phyloP scores from a whole-genome alignment of 169 alveolate genomes.

The Plasmodium vinckei region DNA sequence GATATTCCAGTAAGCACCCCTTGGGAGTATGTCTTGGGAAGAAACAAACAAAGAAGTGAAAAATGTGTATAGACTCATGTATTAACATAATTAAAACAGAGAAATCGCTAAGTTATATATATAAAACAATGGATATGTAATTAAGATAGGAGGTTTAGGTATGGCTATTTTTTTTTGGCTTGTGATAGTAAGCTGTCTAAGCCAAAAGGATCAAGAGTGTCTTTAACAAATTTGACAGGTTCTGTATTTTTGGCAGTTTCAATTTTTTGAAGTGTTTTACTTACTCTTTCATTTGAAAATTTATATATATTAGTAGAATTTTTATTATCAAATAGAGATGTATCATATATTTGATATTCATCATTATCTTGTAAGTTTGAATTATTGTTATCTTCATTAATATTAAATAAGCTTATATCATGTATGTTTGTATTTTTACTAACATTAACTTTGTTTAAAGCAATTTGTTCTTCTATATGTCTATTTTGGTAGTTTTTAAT shows the following conservation, averaged over 20 bases:
- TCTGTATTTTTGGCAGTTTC: conserved; percentile 86
- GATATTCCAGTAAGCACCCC: too few relatives aligned
- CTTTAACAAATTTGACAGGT: conserved; percentile 91
- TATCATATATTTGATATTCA: conserved; percentile 62
- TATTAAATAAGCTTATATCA: conserved; percentile 53
- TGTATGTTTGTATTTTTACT: conserved; percentile 59
- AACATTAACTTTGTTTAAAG: conserved; percentile 43
- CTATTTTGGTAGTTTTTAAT: conserved; percentile 74
- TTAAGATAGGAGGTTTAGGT: background rate
- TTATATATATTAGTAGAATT: conserved; percentile 37
- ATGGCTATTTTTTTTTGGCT: conserved; percentile 83
- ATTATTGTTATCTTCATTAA: conserved; percentile 14
- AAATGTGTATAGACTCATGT: too few relatives aligned
- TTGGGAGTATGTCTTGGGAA: too few relatives aligned
- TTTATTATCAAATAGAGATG: conserved; percentile 46
- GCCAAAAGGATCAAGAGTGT: conserved; percentile 91
- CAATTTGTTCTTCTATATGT: conserved; percentile 66
- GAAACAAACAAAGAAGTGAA: too few relatives aligned
- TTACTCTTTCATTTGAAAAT: conserved; percentile 71
- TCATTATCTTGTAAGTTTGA: conserved; percentile 25
- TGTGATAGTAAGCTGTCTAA: conserved; percentile 88
- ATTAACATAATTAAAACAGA: too few relatives aligned
- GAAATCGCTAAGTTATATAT: too few relatives aligned
- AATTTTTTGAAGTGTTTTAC: conserved; percentile 77
- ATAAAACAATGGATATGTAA: too few relatives aligned